Base-by-base conservation (phyloP, 805 yeast species). In the Metschnikowia gruessii region DNA sequence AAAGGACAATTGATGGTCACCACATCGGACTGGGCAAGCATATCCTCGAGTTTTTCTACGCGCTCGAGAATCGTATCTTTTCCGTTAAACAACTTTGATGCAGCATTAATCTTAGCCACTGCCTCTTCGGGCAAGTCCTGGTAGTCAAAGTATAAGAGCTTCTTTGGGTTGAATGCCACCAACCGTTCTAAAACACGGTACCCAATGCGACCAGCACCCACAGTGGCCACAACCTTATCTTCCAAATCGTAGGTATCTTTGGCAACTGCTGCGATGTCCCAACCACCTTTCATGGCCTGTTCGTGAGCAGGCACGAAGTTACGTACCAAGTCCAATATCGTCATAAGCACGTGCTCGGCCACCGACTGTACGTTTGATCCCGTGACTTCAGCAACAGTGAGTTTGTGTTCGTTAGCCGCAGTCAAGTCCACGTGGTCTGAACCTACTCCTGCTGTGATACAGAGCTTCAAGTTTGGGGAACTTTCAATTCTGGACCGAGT, bases 371-470 rank as follows among this genome's bases (percentile, higher is more conserved):
- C 90, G 62, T 86, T 86, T 43, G 90, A 83, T 6, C 94, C 92
- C 22, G 95, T 86, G 45, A 86, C 94, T 68, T 86, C 94, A 41
- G 81, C 71, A 16, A 86, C 94, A 15, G 85, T 75, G 59, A 86
- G 79, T 51, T 79, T 76, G 49, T 71, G 70, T 53, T 78, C 81
- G 55, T 81, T 79, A 53, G 87, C 82, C 56, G 85, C 85, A 55
- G 76, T 76, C 57, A 86, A 74, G 60, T 85, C 92, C 52, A 85
- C 74, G 66, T 86, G 94, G 63, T 86, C 94, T 17, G 89, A 82
- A 11, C 95, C 95, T 49, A 86, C 90, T 57, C 94, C 95, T 9
- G 95, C 95, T 40, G 91, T 86, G 56, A 85, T 74, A 50, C 82
- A 71, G 42, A 83, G 61, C 70, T 84, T 85, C 66, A 86, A 75